Evolutionary conservation across 192 early-diverging fungal genomes (phyloP).

Genomic region (Podochytrium sp.): DNA sequence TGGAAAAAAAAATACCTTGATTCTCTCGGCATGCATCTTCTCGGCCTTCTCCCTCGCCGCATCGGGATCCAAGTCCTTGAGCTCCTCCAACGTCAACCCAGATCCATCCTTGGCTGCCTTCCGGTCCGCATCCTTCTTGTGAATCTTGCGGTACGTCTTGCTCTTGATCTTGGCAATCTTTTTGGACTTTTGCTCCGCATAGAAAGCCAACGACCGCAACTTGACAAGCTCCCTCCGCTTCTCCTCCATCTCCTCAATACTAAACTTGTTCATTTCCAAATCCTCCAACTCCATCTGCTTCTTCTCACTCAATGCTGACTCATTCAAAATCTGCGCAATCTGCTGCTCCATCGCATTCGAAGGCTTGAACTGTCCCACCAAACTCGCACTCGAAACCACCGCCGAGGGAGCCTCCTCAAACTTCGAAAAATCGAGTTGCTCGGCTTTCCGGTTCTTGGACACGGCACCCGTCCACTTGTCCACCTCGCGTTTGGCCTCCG

Average conservation of each 20-base stretch:
- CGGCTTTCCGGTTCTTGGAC: conserved; percentile 80
- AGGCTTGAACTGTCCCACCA: conserved; percentile 69
- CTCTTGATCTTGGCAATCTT: conserved; percentile 97
- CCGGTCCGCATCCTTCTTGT: conserved; percentile 77
- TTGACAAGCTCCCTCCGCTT: conserved; percentile 79
- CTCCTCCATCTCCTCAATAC: conserved; percentile 77
- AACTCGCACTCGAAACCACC: conserved; percentile 51
- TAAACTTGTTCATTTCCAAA: conserved; percentile 81
- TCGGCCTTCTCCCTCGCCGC: conserved; percentile 66
- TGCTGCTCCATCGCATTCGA: conserved; percentile 78
- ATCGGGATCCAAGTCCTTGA: conserved; percentile 66
- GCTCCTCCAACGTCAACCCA: conserved; percentile 51
- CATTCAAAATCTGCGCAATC: conserved; percentile 69
- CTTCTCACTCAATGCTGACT: conserved; percentile 79
- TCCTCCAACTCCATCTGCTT: conserved; percentile 81
- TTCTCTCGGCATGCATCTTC: conserved; percentile 77
- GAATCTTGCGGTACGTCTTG: conserved; percentile 89
- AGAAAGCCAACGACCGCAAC: conserved; percentile 94
- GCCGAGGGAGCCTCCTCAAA: conserved; percentile 29
- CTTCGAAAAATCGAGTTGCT: conserved; percentile 72
- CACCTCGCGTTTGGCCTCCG: conserved; percentile 80
- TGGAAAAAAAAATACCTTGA: conserved; percentile 57
- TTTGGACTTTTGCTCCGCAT: conserved; percentile 88
- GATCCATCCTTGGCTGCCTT: conserved; percentile 39
- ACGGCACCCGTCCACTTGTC: conserved; percentile 85